Conservation (phyloP, 352 stramenopile genomes). For the Pythium oligandrum region DNA sequence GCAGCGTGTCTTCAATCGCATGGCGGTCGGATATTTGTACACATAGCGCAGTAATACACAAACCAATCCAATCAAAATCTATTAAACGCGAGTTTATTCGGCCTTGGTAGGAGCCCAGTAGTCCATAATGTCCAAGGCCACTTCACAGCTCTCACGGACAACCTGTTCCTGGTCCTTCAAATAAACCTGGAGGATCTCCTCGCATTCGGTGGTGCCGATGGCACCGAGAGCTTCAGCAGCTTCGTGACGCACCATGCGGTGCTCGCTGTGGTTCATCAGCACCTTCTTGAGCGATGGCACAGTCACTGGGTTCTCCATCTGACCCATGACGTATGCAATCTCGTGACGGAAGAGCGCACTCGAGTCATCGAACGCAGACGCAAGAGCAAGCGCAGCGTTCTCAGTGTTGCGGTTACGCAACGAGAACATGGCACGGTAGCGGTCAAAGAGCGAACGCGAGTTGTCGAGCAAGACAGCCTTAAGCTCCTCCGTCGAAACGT, state of each 20-base stretch:
- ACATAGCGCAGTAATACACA: constrained; percentile 13
- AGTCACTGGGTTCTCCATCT: constrained; percentile 88
- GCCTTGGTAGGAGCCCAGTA: constrained; percentile 87
- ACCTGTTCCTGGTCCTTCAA: constrained; percentile 77
- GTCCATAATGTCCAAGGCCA: constrained; percentile 96
- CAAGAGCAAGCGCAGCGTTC: constrained; percentile 78
- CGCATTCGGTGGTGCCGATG: constrained; percentile 91
- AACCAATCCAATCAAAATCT: neutral
- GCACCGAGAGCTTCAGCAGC: constrained; percentile 95
- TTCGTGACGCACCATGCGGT: constrained; percentile 98
- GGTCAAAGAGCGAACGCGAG: constrained; percentile 84
- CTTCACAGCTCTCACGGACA: constrained; percentile 94
- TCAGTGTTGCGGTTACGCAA: constrained; percentile 94
- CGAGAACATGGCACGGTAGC: constrained; percentile 98
- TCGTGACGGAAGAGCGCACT: constrained; percentile 89
- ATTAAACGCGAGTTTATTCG: neutral
- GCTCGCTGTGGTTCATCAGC: constrained; percentile 87
- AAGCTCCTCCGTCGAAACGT: constrained; percentile 72
- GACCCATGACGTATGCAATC: constrained; percentile 92
- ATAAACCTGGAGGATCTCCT: constrained; percentile 83
- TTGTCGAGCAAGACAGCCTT: constrained; percentile 86
- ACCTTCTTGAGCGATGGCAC: constrained; percentile 87
- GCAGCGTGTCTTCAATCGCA: constrained; percentile 45
- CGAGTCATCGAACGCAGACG: constrained; percentile 66
- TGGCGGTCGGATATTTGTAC: constrained; percentile 58